Base-by-base conservation (phyloP, 1,284 basidiomycete species). In the Cutaneotrichosporon cyanovorans region DNA sequence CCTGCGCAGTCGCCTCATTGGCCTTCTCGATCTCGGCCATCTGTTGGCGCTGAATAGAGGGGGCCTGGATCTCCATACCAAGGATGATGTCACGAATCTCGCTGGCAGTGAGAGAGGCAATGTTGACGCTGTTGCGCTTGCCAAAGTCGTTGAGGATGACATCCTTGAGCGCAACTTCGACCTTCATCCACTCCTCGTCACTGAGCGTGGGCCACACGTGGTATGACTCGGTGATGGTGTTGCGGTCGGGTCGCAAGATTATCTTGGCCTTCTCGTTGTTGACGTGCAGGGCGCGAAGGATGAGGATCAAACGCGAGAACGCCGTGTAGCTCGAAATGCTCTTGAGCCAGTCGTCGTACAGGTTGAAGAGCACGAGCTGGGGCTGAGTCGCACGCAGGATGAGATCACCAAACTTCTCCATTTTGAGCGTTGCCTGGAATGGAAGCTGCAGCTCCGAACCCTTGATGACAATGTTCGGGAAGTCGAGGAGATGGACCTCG, bases 401-500 rank as follows among this genome's bases (percentile, higher is more conserved):
- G 51, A 98, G 76, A 70, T 99, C 95, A 74, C 95, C 95, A 58
- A 99, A 97, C 74, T 97, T 96, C 78, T 99, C 95, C 81, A 98
- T 92, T 79, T 98, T 97, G 84, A 99, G 91, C 60, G 90, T 93
- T 15, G 93, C 91, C 75, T 98, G 93, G 89, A 98, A 98, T 1
- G 95, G 95, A 51, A 98, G 75, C 68, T 98, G 95, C 39, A 99
- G 76, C 73, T 99, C 95, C 58, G 87, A 92, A 45, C 95, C 95
- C 76, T 98, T 97, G 78, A 99, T 98, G 71, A 97, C 92, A 62
- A 99, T 96, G 75, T 98, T 99, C 45, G 95, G 95, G 84, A 99
- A 98, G 75, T 97, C 95, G 56, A 92, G 83, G 72, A 97, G 80
- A 71, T 98, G 95, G 50, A 98, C 95, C 76, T 98, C 95, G 50